Evolutionary conservation across 371 early-diverging fungal species (phyloP).

Genomic region (Dentiscutata heterogama): DNA sequence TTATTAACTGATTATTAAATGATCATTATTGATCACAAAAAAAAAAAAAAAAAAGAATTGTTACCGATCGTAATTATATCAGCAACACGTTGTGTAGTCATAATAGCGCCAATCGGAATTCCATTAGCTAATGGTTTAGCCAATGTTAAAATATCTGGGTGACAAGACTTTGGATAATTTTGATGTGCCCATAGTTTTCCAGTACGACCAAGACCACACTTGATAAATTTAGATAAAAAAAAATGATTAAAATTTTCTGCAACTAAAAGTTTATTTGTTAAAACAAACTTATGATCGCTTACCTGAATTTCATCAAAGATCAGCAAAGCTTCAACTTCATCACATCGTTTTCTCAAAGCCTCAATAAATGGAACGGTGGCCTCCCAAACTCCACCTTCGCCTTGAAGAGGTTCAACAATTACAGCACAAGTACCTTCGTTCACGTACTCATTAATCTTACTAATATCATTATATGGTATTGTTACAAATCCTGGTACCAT

Average conservation of each 20-base stretch:
- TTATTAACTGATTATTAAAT: neutral
- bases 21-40: no score
- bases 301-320: conserved; percentile 97
- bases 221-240: neutral
- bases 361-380: conserved; percentile 79
- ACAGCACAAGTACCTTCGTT: conserved; percentile 89
- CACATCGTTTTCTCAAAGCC: conserved; percentile 80
- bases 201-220: conserved; percentile 94
- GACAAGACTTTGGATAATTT: conserved; percentile 67
- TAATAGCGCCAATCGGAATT: conserved; percentile 94
- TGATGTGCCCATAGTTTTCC: conserved; percentile 93
- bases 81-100: conserved; percentile 82
- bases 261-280: neutral
- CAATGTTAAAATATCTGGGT: conserved; percentile 93
- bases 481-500: conserved; percentile 86
- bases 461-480: conserved; percentile 77
- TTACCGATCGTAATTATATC: conserved; percentile 76
- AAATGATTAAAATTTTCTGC: neutral
- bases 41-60: neutral
- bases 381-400: conserved; percentile 92
- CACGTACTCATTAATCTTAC: conserved; percentile 64
- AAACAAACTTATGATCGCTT: conserved; percentile 21
- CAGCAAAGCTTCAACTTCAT: conserved; percentile 84
- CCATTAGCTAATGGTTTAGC: conserved; percentile 98
- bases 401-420: conserved; percentile 96